Percentiles rank a stretch among this genome's conserved stretches.
These are phyloP conservation scores for Penicillium goetzii DNA, from an alignment of 495 filamentous ascomycete genomes.

Conservation along the genomic window DNA sequence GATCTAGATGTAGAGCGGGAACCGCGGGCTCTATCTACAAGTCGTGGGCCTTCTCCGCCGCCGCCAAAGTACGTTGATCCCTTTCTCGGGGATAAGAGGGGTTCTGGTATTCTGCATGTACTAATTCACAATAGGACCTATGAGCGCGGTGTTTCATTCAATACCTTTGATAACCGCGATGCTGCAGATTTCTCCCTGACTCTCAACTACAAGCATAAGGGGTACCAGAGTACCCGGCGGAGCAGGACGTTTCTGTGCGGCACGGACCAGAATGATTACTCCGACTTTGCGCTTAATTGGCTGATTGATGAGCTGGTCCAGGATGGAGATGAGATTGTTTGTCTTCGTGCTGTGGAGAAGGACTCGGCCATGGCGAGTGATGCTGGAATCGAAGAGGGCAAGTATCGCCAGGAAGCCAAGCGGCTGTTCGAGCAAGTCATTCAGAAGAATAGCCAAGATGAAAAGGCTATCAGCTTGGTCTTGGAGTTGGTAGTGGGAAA, in stretches of 20 bases:
- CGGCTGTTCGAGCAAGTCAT: conserved; percentile 77
- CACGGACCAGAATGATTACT: conserved; percentile 93
- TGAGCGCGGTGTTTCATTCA: conserved; percentile 76
- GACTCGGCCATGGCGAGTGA: conserved; percentile 74
- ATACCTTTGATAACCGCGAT: conserved; percentile 89
- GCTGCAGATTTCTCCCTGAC: conserved; percentile 80
- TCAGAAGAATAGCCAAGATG: conserved; percentile 73
- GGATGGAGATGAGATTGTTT: conserved; percentile 96
- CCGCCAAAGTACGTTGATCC: conserved; percentile 39
- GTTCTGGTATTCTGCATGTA: neutral
- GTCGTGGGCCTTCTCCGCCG: conserved; percentile 42
- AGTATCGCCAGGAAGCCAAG: conserved; percentile 80
- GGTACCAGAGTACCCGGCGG: conserved; percentile 80
- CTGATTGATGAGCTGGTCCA: conserved; percentile 92
- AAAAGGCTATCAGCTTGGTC: conserved; percentile 84
- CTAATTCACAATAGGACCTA: conserved; percentile 45
- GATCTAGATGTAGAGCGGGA: conserved; percentile 38
- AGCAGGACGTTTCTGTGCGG: conserved; percentile 93
- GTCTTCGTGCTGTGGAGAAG: conserved; percentile 87
- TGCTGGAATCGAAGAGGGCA: conserved; percentile 65
- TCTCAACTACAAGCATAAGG: conserved; percentile 84
- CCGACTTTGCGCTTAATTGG: conserved; percentile 93
- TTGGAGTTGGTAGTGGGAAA: conserved; percentile 92
- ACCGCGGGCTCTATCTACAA: conserved; percentile 22
- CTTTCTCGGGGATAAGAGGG: neutral